Evolutionary conservation across 2,329 filamentous ascomycete genomes (phyloP).

Genomic region (Xylariales sp.): DNA sequence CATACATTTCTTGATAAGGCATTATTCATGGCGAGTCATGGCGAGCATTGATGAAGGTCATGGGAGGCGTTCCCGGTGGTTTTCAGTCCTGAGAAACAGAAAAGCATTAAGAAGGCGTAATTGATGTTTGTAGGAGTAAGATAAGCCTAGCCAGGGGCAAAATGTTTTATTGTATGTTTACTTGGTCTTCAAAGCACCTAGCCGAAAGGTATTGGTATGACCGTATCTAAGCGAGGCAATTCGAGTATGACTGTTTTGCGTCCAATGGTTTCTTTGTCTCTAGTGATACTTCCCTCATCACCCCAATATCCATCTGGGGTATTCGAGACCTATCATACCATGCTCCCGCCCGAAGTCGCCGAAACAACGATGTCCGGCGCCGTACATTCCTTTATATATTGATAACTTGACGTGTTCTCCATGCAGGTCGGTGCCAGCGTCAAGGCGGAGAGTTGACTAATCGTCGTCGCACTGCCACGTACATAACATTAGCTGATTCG

Average conservation of each 20-base stretch:
- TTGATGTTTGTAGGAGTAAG: constrained; percentile 34
- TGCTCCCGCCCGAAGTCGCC: constrained; percentile 22
- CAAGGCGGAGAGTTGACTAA: constrained; percentile 39
- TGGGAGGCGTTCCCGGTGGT: constrained; percentile 34
- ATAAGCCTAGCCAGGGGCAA: not conserved
- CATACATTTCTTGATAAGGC: constrained; percentile 34
- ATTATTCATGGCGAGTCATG: constrained; percentile 36
- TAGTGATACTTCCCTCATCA: not conserved
- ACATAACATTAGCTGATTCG: not conserved
- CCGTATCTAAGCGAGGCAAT: constrained; percentile 1
- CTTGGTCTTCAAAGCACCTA: constrained; percentile 22
- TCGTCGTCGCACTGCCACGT: constrained; percentile 29
- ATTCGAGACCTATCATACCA: not conserved
- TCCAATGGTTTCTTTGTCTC: not conserved
- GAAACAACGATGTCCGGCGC: constrained; percentile 39
- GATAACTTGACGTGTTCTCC: constrained; percentile 36
- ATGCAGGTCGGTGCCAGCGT: constrained; percentile 42
- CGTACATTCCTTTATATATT: constrained; percentile 44
- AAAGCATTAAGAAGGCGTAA: constrained; percentile 37
- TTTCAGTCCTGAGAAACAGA: constrained; percentile 25
- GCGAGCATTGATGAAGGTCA: constrained; percentile 37
- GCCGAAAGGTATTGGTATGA: constrained; percentile 17
- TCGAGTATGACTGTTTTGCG: not conserved
- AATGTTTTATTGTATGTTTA: constrained; percentile 25
- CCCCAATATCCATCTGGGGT: not conserved